Conservation (phyloP, 441 rosid species). For the Populus hybrid region DNA sequence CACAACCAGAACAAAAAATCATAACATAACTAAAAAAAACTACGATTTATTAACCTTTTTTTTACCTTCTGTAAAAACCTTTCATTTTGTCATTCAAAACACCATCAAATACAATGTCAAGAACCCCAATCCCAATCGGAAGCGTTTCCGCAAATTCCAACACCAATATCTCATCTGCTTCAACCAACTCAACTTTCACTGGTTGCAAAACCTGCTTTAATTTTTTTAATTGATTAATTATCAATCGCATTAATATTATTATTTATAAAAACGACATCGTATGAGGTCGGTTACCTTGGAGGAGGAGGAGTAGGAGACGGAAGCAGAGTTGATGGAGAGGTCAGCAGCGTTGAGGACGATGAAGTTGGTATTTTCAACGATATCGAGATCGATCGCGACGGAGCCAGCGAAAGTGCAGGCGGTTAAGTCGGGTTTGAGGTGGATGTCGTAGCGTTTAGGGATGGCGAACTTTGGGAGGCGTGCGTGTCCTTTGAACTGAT, state of each 20-base stretch:
- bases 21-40: background rate
- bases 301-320: slow-evolving; percentile 54
- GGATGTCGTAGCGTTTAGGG: slow-evolving; percentile 78
- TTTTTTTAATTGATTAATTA: background rate
- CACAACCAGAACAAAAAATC: background rate
- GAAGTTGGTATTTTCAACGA: slow-evolving; percentile 58
- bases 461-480: slow-evolving; percentile 83
- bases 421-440: slow-evolving; percentile 71
- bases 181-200: slow-evolving; percentile 44
- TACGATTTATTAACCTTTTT: slow-evolving; percentile 21
- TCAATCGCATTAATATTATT: background rate
- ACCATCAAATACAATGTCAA: slow-evolving; percentile 60
- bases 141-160: slow-evolving; percentile 63
- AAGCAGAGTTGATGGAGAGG: slow-evolving; percentile 43
- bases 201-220: slow-evolving; percentile 51
- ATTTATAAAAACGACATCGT: background rate
- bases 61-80: slow-evolving; percentile 86
- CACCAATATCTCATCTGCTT: slow-evolving; percentile 76
- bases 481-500: slow-evolving; percentile 74
- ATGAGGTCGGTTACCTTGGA: slow-evolving; percentile 46
- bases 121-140: slow-evolving; percentile 62
- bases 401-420: slow-evolving; percentile 73
- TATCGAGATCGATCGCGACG: slow-evolving; percentile 56
- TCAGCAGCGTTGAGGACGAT: slow-evolving; percentile 95
- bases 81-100: slow-evolving; percentile 79